Base-by-base conservation (phyloP, 768 basidiomycete species). In the Lactarius tabidus region DNA sequence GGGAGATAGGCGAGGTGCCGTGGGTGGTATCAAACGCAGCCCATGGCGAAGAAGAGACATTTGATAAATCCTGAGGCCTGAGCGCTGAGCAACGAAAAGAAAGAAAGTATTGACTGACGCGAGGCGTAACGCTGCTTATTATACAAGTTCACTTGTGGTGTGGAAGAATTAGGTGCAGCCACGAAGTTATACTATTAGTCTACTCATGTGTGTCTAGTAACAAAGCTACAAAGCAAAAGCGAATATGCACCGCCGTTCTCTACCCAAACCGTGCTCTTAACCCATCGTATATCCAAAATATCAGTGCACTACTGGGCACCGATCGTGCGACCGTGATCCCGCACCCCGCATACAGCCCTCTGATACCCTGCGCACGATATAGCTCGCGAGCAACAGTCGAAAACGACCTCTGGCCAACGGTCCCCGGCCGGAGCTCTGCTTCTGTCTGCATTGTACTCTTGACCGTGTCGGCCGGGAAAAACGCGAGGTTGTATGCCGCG, bases 391-490 rank as follows among this genome's bases (percentile, higher is more conserved):
- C 69, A 20, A 86, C 58, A 86, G 90, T 38, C 81, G 80, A 71
- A 76, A 76, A 70, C 54, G 73, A 80, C 89, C 79, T 72, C 84
- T 71, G 77, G 70, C 41, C 75, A 60, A 15, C 60, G 61, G 23
- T 77, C 76, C 33, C 80, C 74, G 87, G 85, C 9, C 90, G 80
- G 63, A 96, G 80, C 75, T 97, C 95, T 60, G 91, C 90, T 74
- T 89, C 90, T 0, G 96, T 98, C 80, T 98, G 96, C 73, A 98
- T 91, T 64, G 93, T 84, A 67, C 89, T 91, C 81, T 98, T 98
- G 71, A 98, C 83, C 33, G 91, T 91, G 76, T 98, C 96, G 5
- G 95, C 95, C 0, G 96, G 96, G 80, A 95, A 98, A 59, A 96
- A 80, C n/a, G 91, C 82, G 71, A 95, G 77, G 68, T 91, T 95